Conservation (phyloP, 441 rosid species). For the Euphorbia corollata region DNA sequence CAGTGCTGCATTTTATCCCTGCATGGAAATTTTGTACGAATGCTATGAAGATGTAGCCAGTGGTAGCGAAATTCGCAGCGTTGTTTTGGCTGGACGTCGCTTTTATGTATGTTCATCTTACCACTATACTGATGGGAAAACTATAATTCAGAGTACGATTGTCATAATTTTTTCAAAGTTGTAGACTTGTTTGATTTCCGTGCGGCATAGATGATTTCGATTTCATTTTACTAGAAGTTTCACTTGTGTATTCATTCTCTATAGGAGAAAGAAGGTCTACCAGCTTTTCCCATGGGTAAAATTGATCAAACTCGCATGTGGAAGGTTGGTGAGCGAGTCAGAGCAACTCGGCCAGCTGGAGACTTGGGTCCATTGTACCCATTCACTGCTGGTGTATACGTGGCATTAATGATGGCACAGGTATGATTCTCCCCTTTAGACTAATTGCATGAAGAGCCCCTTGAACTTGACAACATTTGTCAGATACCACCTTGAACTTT, state of each 20-base stretch:
- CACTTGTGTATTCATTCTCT: background rate
- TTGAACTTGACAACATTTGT: too few species aligned
- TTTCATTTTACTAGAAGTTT: background rate
- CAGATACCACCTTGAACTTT: too few species aligned
- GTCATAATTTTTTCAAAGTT: background rate
- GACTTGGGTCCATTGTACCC: constrained; percentile 82
- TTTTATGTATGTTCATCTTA: constrained; percentile 39
- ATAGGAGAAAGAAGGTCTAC: constrained; percentile 87
- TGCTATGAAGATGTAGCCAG: constrained; percentile 92
- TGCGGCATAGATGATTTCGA: too few species aligned
- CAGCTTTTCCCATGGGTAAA: constrained; percentile 95
- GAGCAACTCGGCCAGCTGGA: constrained; percentile 55
- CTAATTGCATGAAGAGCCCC: too few species aligned
- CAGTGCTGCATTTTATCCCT: constrained; percentile 84
- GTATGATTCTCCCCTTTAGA: constrained; percentile 24
- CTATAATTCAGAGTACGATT: background rate
- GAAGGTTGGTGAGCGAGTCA: constrained; percentile 87
- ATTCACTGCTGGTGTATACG: constrained; percentile 87
- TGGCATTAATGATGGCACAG: constrained; percentile 98
- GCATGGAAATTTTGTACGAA: constrained; percentile 87
- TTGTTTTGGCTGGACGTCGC: constrained; percentile 91
- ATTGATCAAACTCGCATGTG: constrained; percentile 95
- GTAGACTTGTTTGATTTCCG: too few species aligned
- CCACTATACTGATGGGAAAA: background rate
- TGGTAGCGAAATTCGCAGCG: constrained; percentile 81